Evolutionary conservation across 306 rosid genomes (phyloP).

Genomic region (Vicia sativa): DNA sequence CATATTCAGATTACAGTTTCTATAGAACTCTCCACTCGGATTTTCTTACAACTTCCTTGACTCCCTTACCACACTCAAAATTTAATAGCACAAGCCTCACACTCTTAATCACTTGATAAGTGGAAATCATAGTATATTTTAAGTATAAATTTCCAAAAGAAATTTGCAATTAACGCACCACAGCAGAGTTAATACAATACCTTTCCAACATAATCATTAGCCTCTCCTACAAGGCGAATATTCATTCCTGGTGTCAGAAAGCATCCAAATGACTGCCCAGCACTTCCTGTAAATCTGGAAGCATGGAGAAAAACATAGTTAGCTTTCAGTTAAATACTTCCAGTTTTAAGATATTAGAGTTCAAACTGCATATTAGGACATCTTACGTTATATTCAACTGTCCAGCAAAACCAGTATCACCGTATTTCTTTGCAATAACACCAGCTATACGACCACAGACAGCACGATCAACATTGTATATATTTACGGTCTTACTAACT

Average conservation of each 20-base stretch:
- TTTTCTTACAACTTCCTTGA: neutral
- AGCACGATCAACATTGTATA: constrained; percentile 89
- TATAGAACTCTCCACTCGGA: neutral
- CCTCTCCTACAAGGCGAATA: constrained; percentile 90
- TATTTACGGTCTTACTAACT: constrained; percentile 64
- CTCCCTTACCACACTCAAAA: neutral
- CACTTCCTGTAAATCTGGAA: constrained; percentile 92
- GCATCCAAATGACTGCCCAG: constrained; percentile 97
- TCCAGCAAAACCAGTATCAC: constrained; percentile 98
- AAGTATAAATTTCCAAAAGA: constrained; percentile 17
- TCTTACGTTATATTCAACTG: constrained; percentile 89
- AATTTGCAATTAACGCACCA: constrained; percentile 9
- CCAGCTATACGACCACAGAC: constrained; percentile 95
- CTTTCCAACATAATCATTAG: constrained; percentile 99
- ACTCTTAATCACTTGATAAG: constrained; percentile 16
- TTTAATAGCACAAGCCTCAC: neutral
- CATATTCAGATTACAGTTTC: neutral
- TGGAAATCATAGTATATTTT: constrained; percentile 24
- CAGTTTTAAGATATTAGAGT: constrained; percentile 28
- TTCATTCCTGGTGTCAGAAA: constrained; percentile 99
- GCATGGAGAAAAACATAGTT: constrained; percentile 29
- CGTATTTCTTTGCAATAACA: constrained; percentile 88
- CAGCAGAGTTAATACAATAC: constrained; percentile 43
- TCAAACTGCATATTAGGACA: constrained; percentile 29
- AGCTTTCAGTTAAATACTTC: constrained; percentile 33